Conservation (phyloP, 2,329 filamentous ascomycete species). For the Fusarium graminum region DNA sequence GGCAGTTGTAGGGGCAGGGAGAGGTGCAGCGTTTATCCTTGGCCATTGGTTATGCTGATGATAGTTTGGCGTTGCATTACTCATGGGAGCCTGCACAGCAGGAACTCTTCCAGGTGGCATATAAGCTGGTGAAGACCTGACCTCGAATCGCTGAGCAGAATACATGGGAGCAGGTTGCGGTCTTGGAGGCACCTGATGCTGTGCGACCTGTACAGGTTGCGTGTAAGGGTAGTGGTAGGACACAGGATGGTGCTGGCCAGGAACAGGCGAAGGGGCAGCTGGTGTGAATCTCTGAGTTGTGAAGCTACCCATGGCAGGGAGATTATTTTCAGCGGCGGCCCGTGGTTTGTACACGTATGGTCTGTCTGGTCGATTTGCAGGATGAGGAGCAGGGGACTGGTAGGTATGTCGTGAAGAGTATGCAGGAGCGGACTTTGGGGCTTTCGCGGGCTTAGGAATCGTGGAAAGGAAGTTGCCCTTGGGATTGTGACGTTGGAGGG, state of each 20-base stretch:
- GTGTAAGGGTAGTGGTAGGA: slow-evolving; percentile 34
- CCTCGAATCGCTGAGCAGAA: slow-evolving; percentile 45
- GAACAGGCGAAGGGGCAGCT: slow-evolving; percentile 11
- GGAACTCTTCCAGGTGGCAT: slow-evolving; percentile 19
- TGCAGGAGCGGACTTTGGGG: slow-evolving; percentile 55
- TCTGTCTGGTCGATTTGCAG: slow-evolving; percentile 54
- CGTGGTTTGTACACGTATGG: slow-evolving; percentile 68
- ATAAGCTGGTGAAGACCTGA: slow-evolving; percentile 34
- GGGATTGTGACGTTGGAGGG: slow-evolving; percentile 70
- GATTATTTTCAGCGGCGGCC: slow-evolving; percentile 51
- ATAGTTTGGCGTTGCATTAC: not conserved
- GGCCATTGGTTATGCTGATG: slow-evolving; percentile 34
- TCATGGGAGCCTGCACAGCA: slow-evolving; percentile 7
- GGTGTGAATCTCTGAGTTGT: slow-evolving; percentile 48
- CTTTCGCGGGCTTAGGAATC: slow-evolving; percentile 68
- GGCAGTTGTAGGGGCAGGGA: not conserved
- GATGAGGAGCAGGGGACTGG: slow-evolving; percentile 36
- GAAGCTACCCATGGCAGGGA: slow-evolving; percentile 42
- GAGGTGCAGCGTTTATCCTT: slow-evolving; percentile 1
- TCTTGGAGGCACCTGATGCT: slow-evolving; percentile 1
- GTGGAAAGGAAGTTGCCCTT: slow-evolving; percentile 81
- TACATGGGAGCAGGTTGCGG: slow-evolving; percentile 21
- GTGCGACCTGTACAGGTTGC: slow-evolving; percentile 17
- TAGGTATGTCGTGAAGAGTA: slow-evolving; percentile 47
- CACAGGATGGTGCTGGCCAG: slow-evolving; percentile 26